These are phyloP conservation scores for Alternaria sp. DNA, from an alignment of 2,329 filamentous ascomycete genomes.

Conservation along the genomic window DNA sequence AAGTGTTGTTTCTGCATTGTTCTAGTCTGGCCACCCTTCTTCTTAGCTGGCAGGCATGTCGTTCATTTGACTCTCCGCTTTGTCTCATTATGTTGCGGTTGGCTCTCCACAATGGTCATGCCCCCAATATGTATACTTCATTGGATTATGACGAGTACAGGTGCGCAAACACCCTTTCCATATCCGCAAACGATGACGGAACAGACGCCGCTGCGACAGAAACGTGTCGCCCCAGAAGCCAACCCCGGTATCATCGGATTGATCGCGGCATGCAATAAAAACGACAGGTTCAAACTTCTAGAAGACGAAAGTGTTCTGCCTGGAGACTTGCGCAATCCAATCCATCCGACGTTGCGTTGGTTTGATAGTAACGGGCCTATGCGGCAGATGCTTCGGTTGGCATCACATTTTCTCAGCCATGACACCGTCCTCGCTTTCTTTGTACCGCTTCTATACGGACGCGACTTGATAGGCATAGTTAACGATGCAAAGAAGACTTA, in stretches of 20 bases:
- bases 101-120: slow-evolving; percentile 15
- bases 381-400: slow-evolving; percentile 36
- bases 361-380: slow-evolving; percentile 20
- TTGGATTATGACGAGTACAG: background rate
- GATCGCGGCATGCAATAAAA: slow-evolving; percentile 31
- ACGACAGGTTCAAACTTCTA: slow-evolving; percentile 42
- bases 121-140: slow-evolving; percentile 6
- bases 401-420: slow-evolving; percentile 41
- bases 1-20: slow-evolving; percentile 15
- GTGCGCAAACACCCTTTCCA: background rate
- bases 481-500: slow-evolving; percentile 17
- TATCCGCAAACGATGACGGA: slow-evolving; percentile 9
- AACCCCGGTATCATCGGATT: slow-evolving; percentile 21
- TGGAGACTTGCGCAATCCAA: slow-evolving; percentile 33
- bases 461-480: slow-evolving; percentile 13
- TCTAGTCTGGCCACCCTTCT: background rate
- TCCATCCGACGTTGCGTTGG: slow-evolving; percentile 42
- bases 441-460: slow-evolving; percentile 36
- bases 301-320: slow-evolving; percentile 28
- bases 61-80: slow-evolving; percentile 11
- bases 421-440: slow-evolving; percentile 41
- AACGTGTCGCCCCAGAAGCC: background rate
- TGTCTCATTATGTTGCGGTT: slow-evolving; percentile 15
- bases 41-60: background rate
- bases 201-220: slow-evolving; percentile 4